A percentile compares a stretch with the other conserved stretches of the same genome.
phyloP scores from a whole-genome alignment of 2,329 filamentous ascomycete species.

The Neofusicoccum cordaticola region DNA sequence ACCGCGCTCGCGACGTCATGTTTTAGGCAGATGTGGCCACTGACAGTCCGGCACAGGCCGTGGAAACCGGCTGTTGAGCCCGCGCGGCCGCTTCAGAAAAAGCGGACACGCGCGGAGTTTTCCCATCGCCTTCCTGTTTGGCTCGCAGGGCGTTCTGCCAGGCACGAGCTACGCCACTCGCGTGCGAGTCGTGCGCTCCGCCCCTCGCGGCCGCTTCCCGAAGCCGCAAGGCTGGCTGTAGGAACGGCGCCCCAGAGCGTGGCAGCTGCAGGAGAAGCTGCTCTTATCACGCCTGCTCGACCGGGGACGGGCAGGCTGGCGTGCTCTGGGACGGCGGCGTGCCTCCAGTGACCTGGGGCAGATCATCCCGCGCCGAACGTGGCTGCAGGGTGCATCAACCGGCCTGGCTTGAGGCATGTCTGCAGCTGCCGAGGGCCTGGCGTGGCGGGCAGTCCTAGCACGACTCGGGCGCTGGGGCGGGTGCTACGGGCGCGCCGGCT shows the following conservation, averaged over 20 bases:
- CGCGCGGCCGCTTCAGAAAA: constrained; percentile 4
- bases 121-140: not conserved
- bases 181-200: not conserved
- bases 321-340: not conserved
- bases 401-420: not conserved
- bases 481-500: too few species aligned
- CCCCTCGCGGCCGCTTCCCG: not conserved
- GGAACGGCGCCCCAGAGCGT: not conserved
- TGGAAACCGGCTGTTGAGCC: not conserved
- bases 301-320: not conserved
- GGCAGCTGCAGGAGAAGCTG: not conserved
- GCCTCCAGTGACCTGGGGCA: not conserved
- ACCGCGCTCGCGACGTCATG: not conserved
- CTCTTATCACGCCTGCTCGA: not conserved
- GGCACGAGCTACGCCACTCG: constrained; percentile 7
- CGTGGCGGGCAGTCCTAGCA: too few species aligned
- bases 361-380: constrained; percentile 6
- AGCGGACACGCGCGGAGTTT: not conserved
- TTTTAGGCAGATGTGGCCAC: too few species aligned
- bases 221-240: not conserved
- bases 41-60: not conserved
- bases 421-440: not conserved
- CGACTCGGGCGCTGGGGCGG: not conserved
- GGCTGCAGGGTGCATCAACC: constrained; percentile 15
- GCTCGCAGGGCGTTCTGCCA: not conserved